Conservation (phyloP, 2,329 filamentous ascomycete species). For the Epichloe festucae region DNA sequence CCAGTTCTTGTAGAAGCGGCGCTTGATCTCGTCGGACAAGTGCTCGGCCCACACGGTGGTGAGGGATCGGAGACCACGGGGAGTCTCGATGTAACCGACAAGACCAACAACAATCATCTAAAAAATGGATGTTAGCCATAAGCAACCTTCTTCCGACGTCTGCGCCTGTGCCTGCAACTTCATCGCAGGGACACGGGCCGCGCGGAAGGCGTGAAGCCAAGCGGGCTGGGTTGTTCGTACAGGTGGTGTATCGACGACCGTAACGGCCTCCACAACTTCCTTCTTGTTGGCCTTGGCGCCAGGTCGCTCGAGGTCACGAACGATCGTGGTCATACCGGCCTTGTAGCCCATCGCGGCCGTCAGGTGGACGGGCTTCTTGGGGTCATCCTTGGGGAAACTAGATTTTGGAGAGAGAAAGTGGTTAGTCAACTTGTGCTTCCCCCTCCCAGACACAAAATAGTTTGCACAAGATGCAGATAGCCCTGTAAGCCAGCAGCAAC, state of each 20-base stretch:
- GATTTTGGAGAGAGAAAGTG: background rate
- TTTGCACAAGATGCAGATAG: background rate
- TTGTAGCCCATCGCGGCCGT: conserved; percentile 99
- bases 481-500: background rate
- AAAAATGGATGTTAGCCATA: conserved; percentile 52
- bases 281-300: conserved; percentile 99
- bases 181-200: background rate
- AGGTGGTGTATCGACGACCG: conserved; percentile 84
- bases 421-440: background rate
- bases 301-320: conserved; percentile 96
- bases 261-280: conserved; percentile 82
- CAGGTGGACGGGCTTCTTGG: conserved; percentile 98
- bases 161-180: too few species aligned
- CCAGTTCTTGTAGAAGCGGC: conserved; percentile 99
- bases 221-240: conserved; percentile 81
- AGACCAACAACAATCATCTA: conserved; percentile 99
- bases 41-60: conserved; percentile 99
- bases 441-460: background rate
- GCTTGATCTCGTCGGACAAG: conserved; percentile 95
- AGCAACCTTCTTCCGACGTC: conserved; percentile 28
- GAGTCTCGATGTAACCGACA: conserved; percentile 99
- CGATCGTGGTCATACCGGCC: conserved; percentile 99
- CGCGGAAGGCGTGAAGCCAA: conserved; percentile 42
- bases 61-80: conserved; percentile 96
- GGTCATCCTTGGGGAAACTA: conserved; percentile 99